Evolutionary conservation across 1,139 yeast species (phyloP), one percentile per base, ranked within the genome.

Genomic region (Debaryomycetaceae sp.): DNA sequence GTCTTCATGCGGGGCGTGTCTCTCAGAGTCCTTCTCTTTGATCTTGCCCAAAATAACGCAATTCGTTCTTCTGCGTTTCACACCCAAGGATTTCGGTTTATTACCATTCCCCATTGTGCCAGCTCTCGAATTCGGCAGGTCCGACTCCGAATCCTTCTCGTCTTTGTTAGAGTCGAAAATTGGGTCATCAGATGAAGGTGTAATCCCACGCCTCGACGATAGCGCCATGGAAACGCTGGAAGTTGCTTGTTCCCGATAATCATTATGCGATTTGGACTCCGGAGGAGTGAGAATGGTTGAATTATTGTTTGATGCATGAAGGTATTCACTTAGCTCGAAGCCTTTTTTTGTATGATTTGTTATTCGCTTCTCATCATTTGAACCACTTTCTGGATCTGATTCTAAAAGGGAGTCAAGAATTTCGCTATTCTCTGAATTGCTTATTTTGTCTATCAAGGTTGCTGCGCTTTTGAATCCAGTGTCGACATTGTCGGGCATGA

Each of bases 401-500:
- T 58, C 60, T n/a, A 61, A 44, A 24, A 65, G 43, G 14, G 46
- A 49, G 38, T 63, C 68, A 22, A 63, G 50, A 17, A 59, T 34
- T 37, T 59, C 61, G 24, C 39, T 48, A 2, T 36, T 11, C 8
- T 27, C 11, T 7, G 31, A 27, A 11, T 27, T 27, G 11, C 11
- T 27, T 42, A 59, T 54, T 45, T 62, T 67, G 41, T 68, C 60
- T 6, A 83, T 74, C 65, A 85, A 55, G 35, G 66, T 63, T 4
- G 80, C 68, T 1, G 87, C 93, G 13, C 71, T 69, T 37, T 73
- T 69, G 54, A 89, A 87, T 1, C 95, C 95, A 0, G 85, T 76
- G 33, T 75, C 79, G 4, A 82, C 96, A 57, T 83, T 76, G 52
- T 85, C 91, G 0, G 96, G 96, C 88, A 87, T 83, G 60, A 81